These are phyloP conservation scores for Pichia sp. DNA, from an alignment of 1,139 yeast genomes.

Conservation along the genomic window DNA sequence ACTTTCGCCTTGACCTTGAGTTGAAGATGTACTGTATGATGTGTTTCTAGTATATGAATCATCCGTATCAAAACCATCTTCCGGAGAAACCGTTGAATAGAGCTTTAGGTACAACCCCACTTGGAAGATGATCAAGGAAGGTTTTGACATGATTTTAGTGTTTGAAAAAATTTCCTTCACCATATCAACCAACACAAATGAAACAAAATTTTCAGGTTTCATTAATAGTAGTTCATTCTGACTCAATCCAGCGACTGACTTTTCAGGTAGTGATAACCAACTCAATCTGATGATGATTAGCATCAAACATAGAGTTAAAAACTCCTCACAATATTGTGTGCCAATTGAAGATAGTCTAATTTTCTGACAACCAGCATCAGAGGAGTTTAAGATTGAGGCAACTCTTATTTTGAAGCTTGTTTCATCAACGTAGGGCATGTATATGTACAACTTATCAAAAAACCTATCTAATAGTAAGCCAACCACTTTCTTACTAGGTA, in stretches of 20 bases:
- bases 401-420: constrained; percentile 33
- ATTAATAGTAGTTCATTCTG: constrained; percentile 30
- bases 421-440: constrained; percentile 40
- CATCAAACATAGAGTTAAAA: constrained; percentile 38
- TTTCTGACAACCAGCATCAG: constrained; percentile 31
- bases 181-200: constrained; percentile 34
- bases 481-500: constrained; percentile 36
- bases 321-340: constrained; percentile 34
- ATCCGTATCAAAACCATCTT: constrained; percentile 38
- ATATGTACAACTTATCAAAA: constrained; percentile 38
- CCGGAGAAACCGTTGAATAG: constrained; percentile 36
- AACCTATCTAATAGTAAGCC: constrained; percentile 38
- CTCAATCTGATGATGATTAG: constrained; percentile 46
- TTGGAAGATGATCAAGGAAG: constrained; percentile 35
- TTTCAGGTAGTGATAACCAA: constrained; percentile 45
- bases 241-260: constrained; percentile 21
- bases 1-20: not conserved
- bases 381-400: constrained; percentile 32
- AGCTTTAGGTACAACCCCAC: constrained; percentile 34
- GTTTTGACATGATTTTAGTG: constrained; percentile 32
- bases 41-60: constrained; percentile 30
- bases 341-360: constrained; percentile 30
- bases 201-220: constrained; percentile 33
- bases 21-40: not conserved
- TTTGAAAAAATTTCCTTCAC: constrained; percentile 34